Evolutionary conservation across 2,329 filamentous ascomycete genomes (phyloP), one percentile per base, ranked within the genome.

Genomic region (Xylariales sp.): DNA sequence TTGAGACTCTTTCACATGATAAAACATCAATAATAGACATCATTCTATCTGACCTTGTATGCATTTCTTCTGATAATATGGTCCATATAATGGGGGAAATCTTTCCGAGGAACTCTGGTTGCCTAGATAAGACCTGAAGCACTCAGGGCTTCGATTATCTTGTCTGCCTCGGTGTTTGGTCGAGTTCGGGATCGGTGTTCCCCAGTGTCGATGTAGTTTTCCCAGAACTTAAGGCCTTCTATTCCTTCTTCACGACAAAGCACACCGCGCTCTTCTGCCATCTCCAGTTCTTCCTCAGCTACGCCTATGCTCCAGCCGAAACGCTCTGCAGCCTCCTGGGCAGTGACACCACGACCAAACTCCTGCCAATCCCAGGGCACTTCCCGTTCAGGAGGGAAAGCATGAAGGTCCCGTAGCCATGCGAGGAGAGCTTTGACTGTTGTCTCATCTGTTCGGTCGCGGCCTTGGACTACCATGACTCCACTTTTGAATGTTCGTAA

Each of bases 281-380:
- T 96, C 57, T 96, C 87, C 11, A 98, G 71, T 64, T 98, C 93
- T 59, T 97, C 93, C 42, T 85, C 86, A 2, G 93, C 93, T 16
- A 98, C 91, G 7, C 93, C 93, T 6, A 98, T 84, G 57, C 93
- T 97, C 93, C 93, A 98, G 5, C 90, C 88, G 62, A 98, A 98
- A 34, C 80, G 73, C 60, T 94, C 87, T 0, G 93, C 93, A 0
- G 81, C 79, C 55, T 97, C 90, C 55, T 93, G 87, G 2, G 89
- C 88, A 12, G 89, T 96, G 19, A 97, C 82, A 8, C 93, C 89
- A 40, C 83, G 76, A 0, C 93, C 90, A 59, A 88, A 96, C 28
- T 69, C 53, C 32, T 70, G 71, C 84, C 83, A 88, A 52, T 94
- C 83, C 86, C 86, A 93, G 0, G 72, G 51, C 23, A 83, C 72